A percentile compares a stretch with the other conserved stretches of the same genome.
phyloP scores from a whole-genome alignment of 768 basidiomycete species.

The Boletus subparvulus region DNA sequence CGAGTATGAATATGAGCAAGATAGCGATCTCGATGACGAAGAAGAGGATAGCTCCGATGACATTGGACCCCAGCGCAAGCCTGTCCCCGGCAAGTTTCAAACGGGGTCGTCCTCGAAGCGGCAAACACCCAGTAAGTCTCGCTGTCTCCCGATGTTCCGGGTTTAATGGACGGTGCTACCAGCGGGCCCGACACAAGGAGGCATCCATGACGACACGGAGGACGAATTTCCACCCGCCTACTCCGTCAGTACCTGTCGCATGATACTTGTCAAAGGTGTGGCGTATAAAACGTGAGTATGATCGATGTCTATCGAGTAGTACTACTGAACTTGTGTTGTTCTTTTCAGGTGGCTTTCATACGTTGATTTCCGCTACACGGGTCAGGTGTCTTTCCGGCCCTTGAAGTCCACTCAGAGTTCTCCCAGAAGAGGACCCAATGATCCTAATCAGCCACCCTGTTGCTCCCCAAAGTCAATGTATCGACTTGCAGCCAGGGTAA shows the following conservation, averaged over 20 bases:
- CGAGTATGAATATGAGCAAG: constrained; percentile 28
- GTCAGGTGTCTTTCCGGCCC: constrained; percentile 26
- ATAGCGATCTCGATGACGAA: constrained; percentile 33
- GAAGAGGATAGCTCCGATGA: background rate
- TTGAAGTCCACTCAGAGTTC: constrained; percentile 20
- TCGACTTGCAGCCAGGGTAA: constrained; percentile 31
- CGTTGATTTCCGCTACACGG: constrained; percentile 32
- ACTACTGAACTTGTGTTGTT: constrained; percentile 5
- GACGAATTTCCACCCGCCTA: constrained; percentile 19
- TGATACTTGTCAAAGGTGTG: constrained; percentile 29
- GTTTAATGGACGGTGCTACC: background rate
- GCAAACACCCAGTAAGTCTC: constrained; percentile 6
- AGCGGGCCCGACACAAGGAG: background rate
- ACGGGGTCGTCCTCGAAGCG: constrained; percentile 1
- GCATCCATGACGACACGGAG: background rate
- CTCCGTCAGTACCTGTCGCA: constrained; percentile 21
- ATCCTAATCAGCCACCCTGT: background rate
- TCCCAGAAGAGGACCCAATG: background rate
- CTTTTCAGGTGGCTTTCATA: constrained; percentile 26
- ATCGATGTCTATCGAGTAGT: background rate
- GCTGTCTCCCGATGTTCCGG: background rate
- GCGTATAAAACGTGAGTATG: constrained; percentile 30
- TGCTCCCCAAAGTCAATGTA: constrained; percentile 43
- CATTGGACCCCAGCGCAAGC: no score
- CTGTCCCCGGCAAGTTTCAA: background rate